Evolutionary conservation across 257 asterid genomes (phyloP).

Genomic region (Nemophila menziesii): DNA sequence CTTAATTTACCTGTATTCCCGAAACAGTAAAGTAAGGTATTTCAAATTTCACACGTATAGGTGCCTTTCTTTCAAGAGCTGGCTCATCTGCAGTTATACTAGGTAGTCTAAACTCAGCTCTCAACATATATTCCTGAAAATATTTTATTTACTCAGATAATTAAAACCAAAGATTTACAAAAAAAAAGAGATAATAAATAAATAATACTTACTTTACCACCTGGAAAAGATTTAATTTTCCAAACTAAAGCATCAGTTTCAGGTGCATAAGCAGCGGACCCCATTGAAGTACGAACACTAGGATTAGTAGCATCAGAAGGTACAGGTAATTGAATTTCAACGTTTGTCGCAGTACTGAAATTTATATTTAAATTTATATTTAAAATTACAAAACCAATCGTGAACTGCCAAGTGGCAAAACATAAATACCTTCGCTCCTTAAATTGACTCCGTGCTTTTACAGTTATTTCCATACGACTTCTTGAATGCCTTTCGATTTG

Average conservation of each 20-base stretch:
- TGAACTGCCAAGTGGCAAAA: not conserved
- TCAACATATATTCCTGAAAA: slow-evolving; percentile 83
- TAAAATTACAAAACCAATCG: too few relatives aligned
- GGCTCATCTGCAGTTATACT: slow-evolving; percentile 86
- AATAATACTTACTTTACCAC: slow-evolving; percentile 71
- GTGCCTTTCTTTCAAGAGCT: slow-evolving; percentile 92
- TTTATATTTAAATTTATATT: slow-evolving; percentile 17
- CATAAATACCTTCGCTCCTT: slow-evolving; percentile 99
- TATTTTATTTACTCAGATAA: slow-evolving; percentile 3
- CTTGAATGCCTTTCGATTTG: slow-evolving; percentile 87
- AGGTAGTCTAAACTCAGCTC: slow-evolving; percentile 95
- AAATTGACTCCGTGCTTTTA: slow-evolving; percentile 93
- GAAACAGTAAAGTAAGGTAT: slow-evolving; percentile 98
- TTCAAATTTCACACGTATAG: slow-evolving; percentile 92
- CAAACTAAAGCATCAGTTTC: slow-evolving; percentile 85
- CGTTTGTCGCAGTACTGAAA: slow-evolving; percentile 93
- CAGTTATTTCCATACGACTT: slow-evolving; percentile 83
- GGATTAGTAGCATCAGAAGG: slow-evolving; percentile 97
- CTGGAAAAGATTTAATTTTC: slow-evolving; percentile 98
- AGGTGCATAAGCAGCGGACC: slow-evolving; percentile 93
- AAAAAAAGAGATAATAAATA: not conserved
- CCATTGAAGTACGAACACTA: slow-evolving; percentile 93
- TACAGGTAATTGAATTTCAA: slow-evolving; percentile 95
- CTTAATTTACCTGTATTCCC: slow-evolving; percentile 75
- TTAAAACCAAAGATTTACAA: not conserved